A percentile compares a stretch with the other conserved stretches of the same genome.
Conservation (phyloP, 2,329 filamentous ascomycete species). For the Exophiala xenobiotica region DNA sequence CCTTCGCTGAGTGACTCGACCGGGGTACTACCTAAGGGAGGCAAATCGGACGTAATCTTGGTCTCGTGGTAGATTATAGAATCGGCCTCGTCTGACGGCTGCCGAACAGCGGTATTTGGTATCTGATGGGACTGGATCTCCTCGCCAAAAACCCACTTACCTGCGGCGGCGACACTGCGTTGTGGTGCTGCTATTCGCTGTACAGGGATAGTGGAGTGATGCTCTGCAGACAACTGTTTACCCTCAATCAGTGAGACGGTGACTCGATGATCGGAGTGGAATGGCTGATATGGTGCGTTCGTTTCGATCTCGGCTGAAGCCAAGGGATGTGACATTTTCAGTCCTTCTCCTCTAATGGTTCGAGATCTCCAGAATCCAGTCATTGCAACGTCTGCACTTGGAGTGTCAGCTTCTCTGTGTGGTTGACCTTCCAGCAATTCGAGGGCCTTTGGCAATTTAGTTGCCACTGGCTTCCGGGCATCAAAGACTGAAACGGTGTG, state of each 20-base stretch:
- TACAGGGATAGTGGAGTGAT: conserved; percentile 28
- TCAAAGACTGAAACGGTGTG: conserved; percentile 41
- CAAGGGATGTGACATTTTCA: conserved; percentile 55
- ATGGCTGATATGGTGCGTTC: conserved; percentile 91
- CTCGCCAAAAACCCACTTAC: conserved; percentile 56
- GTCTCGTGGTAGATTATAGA: conserved; percentile 27
- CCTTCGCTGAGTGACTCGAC: conserved; percentile 50
- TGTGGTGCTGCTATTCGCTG: conserved; percentile 1
- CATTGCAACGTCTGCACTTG: conserved; percentile 3
- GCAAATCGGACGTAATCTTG: conserved; percentile 7
- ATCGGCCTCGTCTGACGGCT: conserved; percentile 6
- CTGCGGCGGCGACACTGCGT: conserved; percentile 22
- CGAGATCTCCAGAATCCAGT: conserved; percentile 45
- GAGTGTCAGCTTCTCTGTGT: conserved; percentile 6
- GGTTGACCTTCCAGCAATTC: conserved; percentile 5
- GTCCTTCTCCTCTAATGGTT: conserved; percentile 42
- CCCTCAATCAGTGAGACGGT: conserved; percentile 67
- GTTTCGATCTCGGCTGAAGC: conserved; percentile 90
- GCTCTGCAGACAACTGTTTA: background rate
- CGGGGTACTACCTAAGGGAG: background rate
- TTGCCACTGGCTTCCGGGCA: conserved; percentile 24
- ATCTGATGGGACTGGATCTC: conserved; percentile 41
- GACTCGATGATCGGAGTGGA: conserved; percentile 86
- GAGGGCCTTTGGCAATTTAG: conserved; percentile 19
- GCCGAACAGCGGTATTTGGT: background rate